Conservation (phyloP, 352 stramenopile species). For the Phytopythium helicoides region DNA sequence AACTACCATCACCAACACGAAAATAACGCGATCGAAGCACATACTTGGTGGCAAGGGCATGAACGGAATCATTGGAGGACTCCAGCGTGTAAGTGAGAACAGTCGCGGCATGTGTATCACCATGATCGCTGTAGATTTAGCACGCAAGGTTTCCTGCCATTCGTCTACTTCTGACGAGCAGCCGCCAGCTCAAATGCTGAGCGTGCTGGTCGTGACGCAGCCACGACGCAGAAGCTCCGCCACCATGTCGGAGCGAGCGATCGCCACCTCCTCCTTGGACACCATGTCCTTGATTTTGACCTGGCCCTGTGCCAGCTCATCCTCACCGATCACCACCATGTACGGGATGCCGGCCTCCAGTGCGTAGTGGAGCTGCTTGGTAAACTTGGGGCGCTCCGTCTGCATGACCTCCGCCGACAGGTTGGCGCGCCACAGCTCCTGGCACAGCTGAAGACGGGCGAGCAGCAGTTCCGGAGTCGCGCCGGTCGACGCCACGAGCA, state of each 20-base stretch:
- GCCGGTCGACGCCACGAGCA: slow-evolving; percentile 94
- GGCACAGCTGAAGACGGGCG: slow-evolving; percentile 70
- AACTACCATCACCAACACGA: not conserved
- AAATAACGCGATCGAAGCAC: not conserved
- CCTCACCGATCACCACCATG: slow-evolving; percentile 97
- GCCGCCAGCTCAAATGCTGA: slow-evolving; percentile 46
- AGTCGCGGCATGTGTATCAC: too few species aligned
- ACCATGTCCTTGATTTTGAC: slow-evolving; percentile 98
- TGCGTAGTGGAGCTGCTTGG: slow-evolving; percentile 95
- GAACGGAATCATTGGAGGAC: too few species aligned
- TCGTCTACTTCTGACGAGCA: not conserved
- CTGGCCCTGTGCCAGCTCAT: slow-evolving; percentile 91
- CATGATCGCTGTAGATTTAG: too few species aligned
- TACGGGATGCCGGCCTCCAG: slow-evolving; percentile 95
- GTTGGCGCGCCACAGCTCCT: slow-evolving; percentile 87
- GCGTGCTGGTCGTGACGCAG: slow-evolving; percentile 64
- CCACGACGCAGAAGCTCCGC: slow-evolving; percentile 65
- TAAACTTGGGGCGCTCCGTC: slow-evolving; percentile 96
- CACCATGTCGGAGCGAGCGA: slow-evolving; percentile 71
- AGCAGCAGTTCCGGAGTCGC: slow-evolving; percentile 44
- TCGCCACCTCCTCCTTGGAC: slow-evolving; percentile 89
- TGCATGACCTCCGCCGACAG: slow-evolving; percentile 96
- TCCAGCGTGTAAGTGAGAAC: too few species aligned
- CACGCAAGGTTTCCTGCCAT: too few species aligned
- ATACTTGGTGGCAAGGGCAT: too few species aligned